Conservation (phyloP, 768 basidiomycete genomes). For the Suillus paluster region DNA sequence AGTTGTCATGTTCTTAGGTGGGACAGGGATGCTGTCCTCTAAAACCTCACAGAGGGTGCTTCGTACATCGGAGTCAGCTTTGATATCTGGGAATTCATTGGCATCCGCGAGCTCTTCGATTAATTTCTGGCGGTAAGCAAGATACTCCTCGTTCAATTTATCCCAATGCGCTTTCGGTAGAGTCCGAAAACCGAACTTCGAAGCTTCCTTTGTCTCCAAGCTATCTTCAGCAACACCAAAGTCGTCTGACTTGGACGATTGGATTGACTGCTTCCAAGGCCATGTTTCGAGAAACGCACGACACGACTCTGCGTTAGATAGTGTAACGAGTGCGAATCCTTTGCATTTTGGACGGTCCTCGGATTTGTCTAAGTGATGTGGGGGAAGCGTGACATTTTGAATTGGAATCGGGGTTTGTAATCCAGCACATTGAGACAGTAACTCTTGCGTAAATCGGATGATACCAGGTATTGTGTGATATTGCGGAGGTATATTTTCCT, state of each 20-base stretch:
- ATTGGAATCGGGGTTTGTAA: conserved; percentile 33
- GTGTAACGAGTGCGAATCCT: conserved; percentile 75
- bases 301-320: conserved; percentile 46
- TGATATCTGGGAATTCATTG: not conserved
- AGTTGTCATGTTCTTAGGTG: conserved; percentile 15
- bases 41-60: not conserved
- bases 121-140: conserved; percentile 60
- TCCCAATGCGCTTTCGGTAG: conserved; percentile 67
- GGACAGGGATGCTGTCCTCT: not conserved
- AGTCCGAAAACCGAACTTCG: conserved; percentile 61
- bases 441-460: conserved; percentile 44
- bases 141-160: conserved; percentile 67
- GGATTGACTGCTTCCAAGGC: conserved; percentile 56
- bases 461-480: conserved; percentile 57
- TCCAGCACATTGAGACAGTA: conserved; percentile 31
- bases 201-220: conserved; percentile 45
- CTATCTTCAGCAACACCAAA: not conserved
- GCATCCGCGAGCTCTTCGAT: conserved; percentile 47
- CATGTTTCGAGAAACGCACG: conserved; percentile 52
- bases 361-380: conserved; percentile 66
- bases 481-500: conserved; percentile 74
- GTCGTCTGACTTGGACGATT: not conserved
- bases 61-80: not conserved
- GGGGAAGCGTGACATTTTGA: conserved; percentile 60
- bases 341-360: conserved; percentile 62